Evolutionary conservation across 257 asterid genomes (phyloP).

Genomic region (Scutellaria barbata): DNA sequence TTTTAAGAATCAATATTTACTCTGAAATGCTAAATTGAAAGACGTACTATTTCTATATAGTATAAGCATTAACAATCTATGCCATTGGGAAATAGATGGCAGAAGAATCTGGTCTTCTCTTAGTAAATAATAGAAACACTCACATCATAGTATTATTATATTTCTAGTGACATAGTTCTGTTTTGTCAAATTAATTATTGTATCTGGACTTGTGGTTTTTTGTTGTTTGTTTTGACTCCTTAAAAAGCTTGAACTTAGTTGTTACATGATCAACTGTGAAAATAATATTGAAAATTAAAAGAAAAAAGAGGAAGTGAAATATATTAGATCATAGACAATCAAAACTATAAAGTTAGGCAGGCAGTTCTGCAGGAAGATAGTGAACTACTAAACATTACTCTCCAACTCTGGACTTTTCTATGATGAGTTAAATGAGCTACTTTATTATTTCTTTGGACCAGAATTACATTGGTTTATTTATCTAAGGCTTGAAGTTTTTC

Average conservation of each 20-base stretch:
- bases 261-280: neutral
- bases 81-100: neutral
- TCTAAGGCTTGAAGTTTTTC: slow-evolving; percentile 24
- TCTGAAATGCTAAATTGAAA: neutral
- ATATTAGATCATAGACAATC: too few relatives aligned
- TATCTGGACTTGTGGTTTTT: neutral
- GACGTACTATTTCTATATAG: neutral
- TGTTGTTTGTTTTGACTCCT: slow-evolving; percentile 21
- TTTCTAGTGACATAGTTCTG: neutral
- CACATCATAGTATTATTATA: neutral
- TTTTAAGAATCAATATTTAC: slow-evolving; percentile 7
- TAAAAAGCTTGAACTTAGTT: slow-evolving; percentile 1
- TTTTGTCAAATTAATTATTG: neutral
- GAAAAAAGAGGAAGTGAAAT: too few relatives aligned
- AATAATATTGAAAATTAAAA: neutral
- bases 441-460: neutral
- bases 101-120: slow-evolving; percentile 6
- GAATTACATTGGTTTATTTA: neutral
- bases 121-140: neutral
- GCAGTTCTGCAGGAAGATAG: too few relatives aligned
- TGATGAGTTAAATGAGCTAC: neutral
- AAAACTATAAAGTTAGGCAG: too few relatives aligned
- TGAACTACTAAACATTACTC: too few relatives aligned
- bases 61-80: neutral
- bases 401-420: neutral